Evolutionary conservation across 106 monocot species (phyloP), one percentile per base, ranked within the genome.

Genomic region (Acanthochlamys bracteata): DNA sequence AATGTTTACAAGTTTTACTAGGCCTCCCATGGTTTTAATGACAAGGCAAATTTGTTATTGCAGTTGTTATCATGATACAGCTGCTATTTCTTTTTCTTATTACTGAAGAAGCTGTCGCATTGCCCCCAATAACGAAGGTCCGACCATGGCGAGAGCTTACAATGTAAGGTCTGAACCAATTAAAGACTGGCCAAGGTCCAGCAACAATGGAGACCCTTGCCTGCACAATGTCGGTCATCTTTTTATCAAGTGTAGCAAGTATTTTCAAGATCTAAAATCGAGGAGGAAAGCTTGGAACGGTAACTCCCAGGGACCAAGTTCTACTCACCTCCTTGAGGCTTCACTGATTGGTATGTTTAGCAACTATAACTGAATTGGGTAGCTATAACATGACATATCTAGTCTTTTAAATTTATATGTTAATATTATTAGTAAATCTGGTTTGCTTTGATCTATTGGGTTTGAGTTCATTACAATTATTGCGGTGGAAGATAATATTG

Each of bases 221-320:
- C 3, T 95, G 90, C 72, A 95, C 94, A 22, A 66, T 90, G 80
- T 76, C 75, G 15, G 79, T 87, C 61, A 80, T 95, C 39, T 55
- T 90, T 20, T 64, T 76, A 25, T 95, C 94, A 60, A 95, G 86
- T 55, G 52, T 95, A 7, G 45, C 72, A 19, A 90, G 74, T 74
- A 84, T 90, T 25, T 70, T 87, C 58, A 89, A 77, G 75, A 90
- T 95, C 67, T 90, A 95, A 82, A 86, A 86, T 64, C 70, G 86
- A 55, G 90, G 84, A 7, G 23, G 70, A 22, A 89, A 90, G 79
- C 89, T 95, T 58, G 94, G 94, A 41, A 90, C 89, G 25, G 79
- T 95, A 67, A 90, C 85, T 61, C 91, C 91, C 4, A 92, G 86
- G 91, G 91, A 92, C 58, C 90, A 92, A 67, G 91, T 92, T 45